These are phyloP conservation scores for Backusella westeae DNA, from an alignment of 192 early-diverging fungal genomes.

Conservation along the genomic window DNA sequence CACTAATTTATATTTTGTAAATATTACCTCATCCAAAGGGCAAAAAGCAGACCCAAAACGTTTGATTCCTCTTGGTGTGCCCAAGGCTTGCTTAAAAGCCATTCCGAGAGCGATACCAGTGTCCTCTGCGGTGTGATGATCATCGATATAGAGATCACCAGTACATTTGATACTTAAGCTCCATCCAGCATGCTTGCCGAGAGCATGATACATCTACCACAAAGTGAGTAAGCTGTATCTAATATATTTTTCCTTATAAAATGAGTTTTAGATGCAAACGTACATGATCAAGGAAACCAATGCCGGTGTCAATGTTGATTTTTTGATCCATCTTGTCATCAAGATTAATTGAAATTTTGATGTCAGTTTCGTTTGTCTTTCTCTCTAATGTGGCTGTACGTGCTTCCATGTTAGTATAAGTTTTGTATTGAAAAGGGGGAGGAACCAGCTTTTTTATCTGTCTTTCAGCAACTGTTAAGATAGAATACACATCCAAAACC, in stretches of 20 bases:
- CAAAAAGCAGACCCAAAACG: slow-evolving; percentile 94
- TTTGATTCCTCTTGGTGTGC: slow-evolving; percentile 83
- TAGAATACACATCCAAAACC: background rate
- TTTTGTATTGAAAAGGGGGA: background rate
- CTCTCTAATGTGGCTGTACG: slow-evolving; percentile 59
- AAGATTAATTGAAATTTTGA: slow-evolving; percentile 66
- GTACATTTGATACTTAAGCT: slow-evolving; percentile 51
- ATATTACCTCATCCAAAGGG: slow-evolving; percentile 86
- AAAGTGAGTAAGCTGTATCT: background rate
- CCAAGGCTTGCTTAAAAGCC: slow-evolving; percentile 92
- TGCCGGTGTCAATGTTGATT: slow-evolving; percentile 86
- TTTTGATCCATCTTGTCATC: slow-evolving; percentile 60
- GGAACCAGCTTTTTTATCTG: background rate
- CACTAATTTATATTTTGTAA: background rate
- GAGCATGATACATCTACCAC: slow-evolving; percentile 90
- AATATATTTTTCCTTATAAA: background rate
- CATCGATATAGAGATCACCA: slow-evolving; percentile 96
- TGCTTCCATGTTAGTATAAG: background rate
- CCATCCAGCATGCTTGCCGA: slow-evolving; percentile 90
- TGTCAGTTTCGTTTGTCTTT: slow-evolving; percentile 96
- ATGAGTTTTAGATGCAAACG: slow-evolving; percentile 12
- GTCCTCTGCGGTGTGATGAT: slow-evolving; percentile 98
- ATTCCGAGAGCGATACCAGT: slow-evolving; percentile 90
- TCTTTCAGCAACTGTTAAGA: background rate
- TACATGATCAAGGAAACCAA: slow-evolving; percentile 98